Base-by-base conservation (phyloP, 2,329 filamentous ascomycete species). In the Botryosphaeria dothidea region DNA sequence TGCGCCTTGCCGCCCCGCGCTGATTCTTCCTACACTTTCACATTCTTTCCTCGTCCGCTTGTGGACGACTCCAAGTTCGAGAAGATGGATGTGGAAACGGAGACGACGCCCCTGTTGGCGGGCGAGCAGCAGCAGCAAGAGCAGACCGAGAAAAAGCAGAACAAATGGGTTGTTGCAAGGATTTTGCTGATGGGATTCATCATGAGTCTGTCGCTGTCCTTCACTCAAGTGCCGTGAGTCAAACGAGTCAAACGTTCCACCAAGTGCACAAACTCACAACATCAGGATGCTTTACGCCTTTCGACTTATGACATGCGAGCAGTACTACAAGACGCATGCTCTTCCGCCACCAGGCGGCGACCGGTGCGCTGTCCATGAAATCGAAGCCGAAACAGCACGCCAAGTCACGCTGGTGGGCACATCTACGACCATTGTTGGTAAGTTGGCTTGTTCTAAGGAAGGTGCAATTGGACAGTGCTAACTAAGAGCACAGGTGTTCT, bases 291-390 rank as follows among this genome's bases (percentile, higher is more conserved):
- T 90, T 51, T 90, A 89, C 74, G 87, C 89, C 25, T 91, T 92
- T 69, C 87, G 88, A 65, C 73, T 90, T 1, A 91, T 92, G 88
- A 87, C 86, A 57, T 92, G 90, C 75, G 87, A 92, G 63, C 83
- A 85, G 60, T 92, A 87, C 73, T 92, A 91, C 75, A 78, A 82
- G 38, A 79, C 79, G 2, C 85, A 90, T 70, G 81, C 84, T 13
- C 81, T 83, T 0, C 85, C 79, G 57, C 69, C 77, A 9, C 82
- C 81, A 1, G 70, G 74, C 3, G 80, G 80, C 3, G 84, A 88
- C 66, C 81, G 85, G 17, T 92, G 90, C 71, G 82, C 81, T 52
- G 81, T 83, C 36, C 85, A 85, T 62, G 84, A 86, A 67, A 89
- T 92, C 66, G 84, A 89, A 52, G 86, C 88, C 1, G 82, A 83